Conservation (phyloP, 495 filamentous ascomycete species). For the Talaromyces thailandensis region DNA sequence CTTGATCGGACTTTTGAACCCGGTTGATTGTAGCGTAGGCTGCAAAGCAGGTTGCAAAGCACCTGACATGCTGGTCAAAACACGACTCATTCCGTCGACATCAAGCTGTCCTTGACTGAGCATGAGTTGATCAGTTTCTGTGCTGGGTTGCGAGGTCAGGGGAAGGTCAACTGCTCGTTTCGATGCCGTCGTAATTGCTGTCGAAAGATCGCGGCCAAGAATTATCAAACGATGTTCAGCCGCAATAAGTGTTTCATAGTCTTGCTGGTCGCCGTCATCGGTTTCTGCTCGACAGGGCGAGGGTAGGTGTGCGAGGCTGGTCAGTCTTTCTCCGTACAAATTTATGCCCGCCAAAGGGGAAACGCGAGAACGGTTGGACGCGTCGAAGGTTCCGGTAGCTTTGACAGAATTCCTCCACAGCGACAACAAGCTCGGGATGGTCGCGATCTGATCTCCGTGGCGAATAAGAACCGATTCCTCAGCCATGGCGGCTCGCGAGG, state of each 20-base stretch:
- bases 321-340: conserved; percentile 58
- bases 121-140: conserved; percentile 33
- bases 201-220: conserved; percentile 29
- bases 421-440: conserved; percentile 55
- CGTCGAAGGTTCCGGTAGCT: conserved; percentile 46
- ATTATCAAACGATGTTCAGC: conserved; percentile 57
- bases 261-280: conserved; percentile 31
- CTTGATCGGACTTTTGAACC: conserved; percentile 14
- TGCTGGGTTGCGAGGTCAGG: conserved; percentile 13
- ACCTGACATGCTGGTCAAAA: conserved; percentile 37
- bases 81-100: conserved; percentile 42
- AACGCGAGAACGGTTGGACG: conserved; percentile 36
- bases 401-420: conserved; percentile 60
- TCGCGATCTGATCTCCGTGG: conserved; percentile 50
- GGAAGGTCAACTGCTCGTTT: background rate
- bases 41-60: conserved; percentile 18
- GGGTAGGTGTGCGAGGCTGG: conserved; percentile 47
- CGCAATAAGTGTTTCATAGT: conserved; percentile 51
- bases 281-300: conserved; percentile 15
- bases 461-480: conserved; percentile 64
- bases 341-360: conserved; percentile 40
- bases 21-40: conserved; percentile 18
- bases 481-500: conserved; percentile 35
- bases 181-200: background rate
- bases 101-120: conserved; percentile 39